phyloP scores from a whole-genome alignment of 305 asterid genomes.

The Nicotiana rustica region DNA sequence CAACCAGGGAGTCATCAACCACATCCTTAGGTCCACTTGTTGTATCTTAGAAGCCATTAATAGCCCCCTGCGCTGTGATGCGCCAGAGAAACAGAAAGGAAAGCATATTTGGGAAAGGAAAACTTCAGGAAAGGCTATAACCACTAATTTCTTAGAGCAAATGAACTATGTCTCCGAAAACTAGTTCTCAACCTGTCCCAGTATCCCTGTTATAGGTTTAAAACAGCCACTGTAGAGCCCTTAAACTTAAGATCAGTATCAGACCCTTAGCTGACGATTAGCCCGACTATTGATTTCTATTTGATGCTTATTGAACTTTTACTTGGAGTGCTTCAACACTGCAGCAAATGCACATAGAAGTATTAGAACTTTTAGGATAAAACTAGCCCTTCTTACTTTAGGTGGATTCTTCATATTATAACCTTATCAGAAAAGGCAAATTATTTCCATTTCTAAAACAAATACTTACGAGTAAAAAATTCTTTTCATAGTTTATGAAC shows the following conservation, averaged over 20 bases:
- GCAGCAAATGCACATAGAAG: constrained; percentile 16
- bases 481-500: not conserved
- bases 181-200: not conserved
- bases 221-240: constrained; percentile 13
- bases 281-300: too few relatives aligned
- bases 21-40: constrained; percentile 5
- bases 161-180: not conserved
- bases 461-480: not conserved
- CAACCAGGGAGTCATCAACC: not conserved
- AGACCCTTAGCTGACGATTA: too few relatives aligned
- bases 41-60: constrained; percentile 13
- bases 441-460: not conserved
- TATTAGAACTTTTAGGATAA: not conserved
- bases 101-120: not conserved
- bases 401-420: not conserved
- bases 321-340: constrained; percentile 8
- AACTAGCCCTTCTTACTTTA: constrained; percentile 7
- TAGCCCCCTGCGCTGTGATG: constrained; percentile 8
- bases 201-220: not conserved
- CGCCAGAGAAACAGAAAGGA: constrained; percentile 11
- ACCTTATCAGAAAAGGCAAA: constrained; percentile 2
- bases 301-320: too few relatives aligned
- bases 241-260: not conserved
- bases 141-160: not conserved
- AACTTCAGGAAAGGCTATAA: not conserved